Percentiles rank a stretch among this genome's conserved stretches.
Evolutionary conservation across 2,329 filamentous ascomycete species (phyloP).

Genomic region (Aspergillus hortae): DNA sequence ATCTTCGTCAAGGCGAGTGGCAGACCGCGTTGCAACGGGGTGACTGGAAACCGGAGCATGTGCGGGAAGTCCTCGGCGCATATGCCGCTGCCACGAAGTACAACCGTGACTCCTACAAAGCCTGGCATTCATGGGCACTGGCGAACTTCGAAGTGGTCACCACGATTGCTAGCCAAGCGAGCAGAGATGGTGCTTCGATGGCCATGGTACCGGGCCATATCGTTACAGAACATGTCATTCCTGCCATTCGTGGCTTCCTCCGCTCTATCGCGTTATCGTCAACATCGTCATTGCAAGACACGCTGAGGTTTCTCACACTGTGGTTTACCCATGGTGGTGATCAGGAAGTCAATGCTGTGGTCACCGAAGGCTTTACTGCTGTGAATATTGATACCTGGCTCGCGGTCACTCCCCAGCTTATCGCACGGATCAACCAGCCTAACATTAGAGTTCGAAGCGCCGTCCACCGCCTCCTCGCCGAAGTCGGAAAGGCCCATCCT

Average conservation of each 20-base stretch:
- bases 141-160: conserved; percentile 99
- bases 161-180: conserved; percentile 64
- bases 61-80: conserved; percentile 83
- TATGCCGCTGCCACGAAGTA: conserved; percentile 91
- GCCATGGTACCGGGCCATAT: conserved; percentile 61
- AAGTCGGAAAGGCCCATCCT: conserved; percentile 90
- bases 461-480: conserved; percentile 86
- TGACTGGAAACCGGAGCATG: conserved; percentile 82
- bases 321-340: conserved; percentile 95
- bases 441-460: conserved; percentile 83
- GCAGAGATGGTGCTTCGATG: conserved; percentile 49
- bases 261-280: conserved; percentile 90
- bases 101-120: conserved; percentile 96
- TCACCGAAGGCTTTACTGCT: conserved; percentile 84
- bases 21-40: conserved; percentile 79
- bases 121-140: conserved; percentile 97
- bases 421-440: conserved; percentile 95
- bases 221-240: conserved; percentile 84
- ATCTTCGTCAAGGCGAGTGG: conserved; percentile 95
- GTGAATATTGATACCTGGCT: conserved; percentile 98
- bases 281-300: conserved; percentile 92
- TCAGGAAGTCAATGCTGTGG: conserved; percentile 78
- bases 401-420: conserved; percentile 94
- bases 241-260: conserved; percentile 94
- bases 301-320: conserved; percentile 81